Percentiles rank a stretch among this genome's conserved stretches.
Conservation (phyloP, 2,329 filamentous ascomycete species). For the Fusarium verrucosum region DNA sequence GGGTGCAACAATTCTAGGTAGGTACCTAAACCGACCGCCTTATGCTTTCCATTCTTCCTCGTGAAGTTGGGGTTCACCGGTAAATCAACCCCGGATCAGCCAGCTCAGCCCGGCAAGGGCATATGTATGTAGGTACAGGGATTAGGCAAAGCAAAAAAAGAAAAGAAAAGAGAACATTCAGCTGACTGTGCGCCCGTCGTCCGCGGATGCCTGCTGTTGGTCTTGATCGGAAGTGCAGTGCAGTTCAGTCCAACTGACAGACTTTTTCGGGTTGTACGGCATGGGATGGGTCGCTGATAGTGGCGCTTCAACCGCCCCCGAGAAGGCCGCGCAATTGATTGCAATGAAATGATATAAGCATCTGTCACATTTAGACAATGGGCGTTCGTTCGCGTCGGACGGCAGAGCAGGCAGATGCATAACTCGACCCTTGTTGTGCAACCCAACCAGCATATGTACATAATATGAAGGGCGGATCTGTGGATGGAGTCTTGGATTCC, state of each 20-base stretch:
- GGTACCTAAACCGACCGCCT: slow-evolving; percentile 17
- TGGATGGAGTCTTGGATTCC: slow-evolving; percentile 12
- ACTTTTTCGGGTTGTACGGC: slow-evolving; percentile 24
- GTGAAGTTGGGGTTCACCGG: slow-evolving; percentile 20
- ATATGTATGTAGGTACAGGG: slow-evolving; percentile 13
- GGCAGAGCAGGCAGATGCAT: slow-evolving; percentile 10
- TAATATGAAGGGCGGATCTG: slow-evolving; percentile 15
- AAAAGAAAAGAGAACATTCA: slow-evolving; percentile 6
- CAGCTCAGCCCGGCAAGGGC: slow-evolving; percentile 28
- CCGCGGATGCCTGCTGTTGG: slow-evolving; percentile 21
- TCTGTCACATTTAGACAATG: slow-evolving; percentile 3
- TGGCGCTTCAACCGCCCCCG: slow-evolving; percentile 5
- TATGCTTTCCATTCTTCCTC: not conserved
- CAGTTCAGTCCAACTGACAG: not conserved
- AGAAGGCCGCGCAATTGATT: slow-evolving; percentile 15
- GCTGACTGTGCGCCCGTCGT: slow-evolving; percentile 16
- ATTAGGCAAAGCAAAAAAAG: slow-evolving; percentile 1
- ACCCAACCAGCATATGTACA: not conserved
- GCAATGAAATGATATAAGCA: not conserved
- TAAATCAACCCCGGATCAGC: slow-evolving; percentile 29
- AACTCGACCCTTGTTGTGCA: slow-evolving; percentile 1
- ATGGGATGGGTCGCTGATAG: slow-evolving; percentile 9
- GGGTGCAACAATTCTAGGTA: slow-evolving; percentile 5
- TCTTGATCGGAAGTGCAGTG: not conserved
- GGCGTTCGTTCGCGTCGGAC: slow-evolving; percentile 23